Conservation (phyloP, 2,329 filamentous ascomycete species). For the Botryotinia globosa region DNA sequence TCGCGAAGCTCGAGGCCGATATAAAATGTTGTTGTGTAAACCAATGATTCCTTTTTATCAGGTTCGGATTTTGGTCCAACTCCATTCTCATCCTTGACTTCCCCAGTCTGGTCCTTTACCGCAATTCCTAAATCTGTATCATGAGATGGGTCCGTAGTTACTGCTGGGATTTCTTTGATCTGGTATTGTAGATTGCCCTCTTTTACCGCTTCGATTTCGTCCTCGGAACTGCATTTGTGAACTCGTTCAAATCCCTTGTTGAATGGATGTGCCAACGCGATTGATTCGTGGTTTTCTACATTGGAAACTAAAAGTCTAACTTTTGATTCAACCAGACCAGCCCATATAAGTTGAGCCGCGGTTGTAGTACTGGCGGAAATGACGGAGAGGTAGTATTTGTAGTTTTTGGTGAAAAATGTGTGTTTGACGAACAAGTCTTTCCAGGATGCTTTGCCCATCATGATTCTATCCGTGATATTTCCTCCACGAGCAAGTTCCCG, state of each 20-base stretch:
- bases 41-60: constrained; percentile 37
- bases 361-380: constrained; percentile 79
- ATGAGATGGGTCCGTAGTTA: constrained; percentile 42
- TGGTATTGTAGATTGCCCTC: constrained; percentile 61
- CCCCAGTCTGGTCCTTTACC: constrained; percentile 39
- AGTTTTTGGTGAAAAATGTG: constrained; percentile 87
- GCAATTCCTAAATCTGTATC: constrained; percentile 43
- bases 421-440: constrained; percentile 86
- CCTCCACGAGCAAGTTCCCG: constrained; percentile 76
- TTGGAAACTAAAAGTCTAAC: constrained; percentile 80
- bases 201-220: constrained; percentile 60
- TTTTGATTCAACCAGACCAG: constrained; percentile 90
- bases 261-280: constrained; percentile 84
- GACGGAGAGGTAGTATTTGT: constrained; percentile 94
- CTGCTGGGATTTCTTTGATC: constrained; percentile 39
- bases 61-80: constrained; percentile 36
- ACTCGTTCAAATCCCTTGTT: constrained; percentile 87
- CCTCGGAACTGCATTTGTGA: constrained; percentile 64
- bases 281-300: constrained; percentile 75
- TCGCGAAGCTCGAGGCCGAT: constrained; percentile 79
- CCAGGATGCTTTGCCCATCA: constrained; percentile 74
- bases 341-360: constrained; percentile 83
- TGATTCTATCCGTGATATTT: constrained; percentile 75
- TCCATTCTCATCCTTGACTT: constrained; percentile 38
- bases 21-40: constrained; percentile 93